Evolutionary conservation across 2,329 filamentous ascomycete species (phyloP), one percentile per base, ranked within the genome.

Genomic region (Exserohilum rostratum): DNA sequence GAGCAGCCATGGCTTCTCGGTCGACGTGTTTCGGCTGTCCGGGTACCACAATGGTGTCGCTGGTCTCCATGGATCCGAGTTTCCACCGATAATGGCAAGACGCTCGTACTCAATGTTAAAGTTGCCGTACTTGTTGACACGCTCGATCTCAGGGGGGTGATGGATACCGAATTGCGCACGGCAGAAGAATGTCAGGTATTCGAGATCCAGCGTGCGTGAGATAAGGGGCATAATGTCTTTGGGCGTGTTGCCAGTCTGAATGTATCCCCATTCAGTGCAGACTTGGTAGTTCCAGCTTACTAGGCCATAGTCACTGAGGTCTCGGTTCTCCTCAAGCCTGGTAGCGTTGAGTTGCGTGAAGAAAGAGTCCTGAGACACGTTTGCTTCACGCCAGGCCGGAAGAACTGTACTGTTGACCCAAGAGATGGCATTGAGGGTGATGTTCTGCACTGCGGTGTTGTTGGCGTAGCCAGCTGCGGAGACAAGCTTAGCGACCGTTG

Each of bases 11-110:
- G 90, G 90, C 77, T 92, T 83, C 43, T 80, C 82, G 0, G 78
- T 76, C 0, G 89, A 90, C 39, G 83, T 89, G 12, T 78, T 74
- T 17, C 89, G 79, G 27, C 79, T 76, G 0, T 81, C 78, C 0
- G 86, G 82, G n/a, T 85, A 82, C 0, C 86, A 87, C 45, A 93
- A 87, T 0, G 89, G 85, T 0, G 87, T 89, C 0, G 89, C 89
- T 0, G 86, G 85, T 15, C 88, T 83, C 91, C 91, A 96, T 0
- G 91, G 90, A 68, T 96, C 91, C 51, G 85, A 84, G 58, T 90
- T 84, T 25, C 91, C 91, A 58, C 92, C 90, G 34, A 96, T 79
- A 43, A 90, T 83, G 2, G 91, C 91, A 0, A 96, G 83, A 1
- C 91, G 87, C 1, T 87, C 84, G 69, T 91, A 92, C 40, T 83